A percentile compares a stretch with the other conserved stretches of the same genome.
phyloP scores from a whole-genome alignment of 306 rosid species.

The Crataegus laevigata region DNA sequence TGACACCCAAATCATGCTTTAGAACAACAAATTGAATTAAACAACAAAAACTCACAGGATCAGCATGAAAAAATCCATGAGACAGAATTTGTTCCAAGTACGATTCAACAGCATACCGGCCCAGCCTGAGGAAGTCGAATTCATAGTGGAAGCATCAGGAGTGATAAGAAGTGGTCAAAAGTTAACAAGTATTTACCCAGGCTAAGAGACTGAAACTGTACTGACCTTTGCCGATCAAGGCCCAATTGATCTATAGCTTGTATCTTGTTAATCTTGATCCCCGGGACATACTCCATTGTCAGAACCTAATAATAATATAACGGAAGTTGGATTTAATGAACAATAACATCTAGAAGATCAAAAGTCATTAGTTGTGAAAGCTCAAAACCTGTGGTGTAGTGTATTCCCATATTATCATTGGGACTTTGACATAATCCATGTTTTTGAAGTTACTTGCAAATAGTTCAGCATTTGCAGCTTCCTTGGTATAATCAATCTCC shows the following conservation, averaged over 20 bases:
- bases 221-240: conserved; percentile 81
- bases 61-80: conserved; percentile 99
- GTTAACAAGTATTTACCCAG: conserved; percentile 1
- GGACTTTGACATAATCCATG: conserved; percentile 88
- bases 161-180: not conserved
- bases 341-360: conserved; percentile 6
- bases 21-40: conserved; percentile 13
- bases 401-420: conserved; percentile 82
- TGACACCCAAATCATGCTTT: not conserved
- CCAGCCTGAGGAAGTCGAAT: conserved; percentile 47
- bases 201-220: conserved; percentile 7
- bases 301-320: conserved; percentile 43
- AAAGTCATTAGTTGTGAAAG: conserved; percentile 9
- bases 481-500: conserved; percentile 99
- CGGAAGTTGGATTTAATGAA: not conserved
- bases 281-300: conserved; percentile 99
- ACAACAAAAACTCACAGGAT: conserved; percentile 61
- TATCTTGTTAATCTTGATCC: conserved; percentile 92
- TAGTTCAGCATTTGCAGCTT: conserved; percentile 85
- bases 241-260: conserved; percentile 95
- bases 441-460: conserved; percentile 81
- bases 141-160: not conserved
- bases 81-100: conserved; percentile 97
- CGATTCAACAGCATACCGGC: conserved; percentile 96
- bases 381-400: conserved; percentile 83